Percentiles rank a stretch among this genome's conserved stretches.
Conservation (phyloP, 495 filamentous ascomycete species). For the Friedmanniomyces endolithicus region DNA sequence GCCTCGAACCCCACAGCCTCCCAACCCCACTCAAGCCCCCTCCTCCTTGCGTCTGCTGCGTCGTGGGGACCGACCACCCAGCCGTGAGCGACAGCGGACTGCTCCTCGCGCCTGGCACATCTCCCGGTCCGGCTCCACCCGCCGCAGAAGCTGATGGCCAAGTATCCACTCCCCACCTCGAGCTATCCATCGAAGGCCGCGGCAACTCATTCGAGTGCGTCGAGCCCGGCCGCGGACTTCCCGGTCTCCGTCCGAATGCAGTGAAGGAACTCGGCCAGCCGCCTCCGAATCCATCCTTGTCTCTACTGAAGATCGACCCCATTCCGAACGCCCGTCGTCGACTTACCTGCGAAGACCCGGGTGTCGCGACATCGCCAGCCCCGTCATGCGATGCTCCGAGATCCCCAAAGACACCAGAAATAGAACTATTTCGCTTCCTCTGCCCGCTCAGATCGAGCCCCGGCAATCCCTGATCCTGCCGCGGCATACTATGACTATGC, state of each 20-base stretch:
- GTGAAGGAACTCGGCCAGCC: conserved; percentile 19
- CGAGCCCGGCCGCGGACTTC: conserved; percentile 27
- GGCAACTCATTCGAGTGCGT: conserved; percentile 30
- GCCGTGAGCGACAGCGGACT: conserved; percentile 14
- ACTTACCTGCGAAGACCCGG: not conserved
- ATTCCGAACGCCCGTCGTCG: conserved; percentile 8
- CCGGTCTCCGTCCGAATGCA: conserved; percentile 18
- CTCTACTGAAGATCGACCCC: conserved; percentile 9
- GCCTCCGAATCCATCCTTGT: conserved; percentile 11
- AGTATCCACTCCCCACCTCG: conserved; percentile 22
- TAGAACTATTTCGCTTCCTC: conserved; percentile 19
- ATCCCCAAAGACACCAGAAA: conserved; percentile 10
- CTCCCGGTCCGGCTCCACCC: not conserved
- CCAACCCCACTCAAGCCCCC: not conserved
- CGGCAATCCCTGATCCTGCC: conserved; percentile 22
- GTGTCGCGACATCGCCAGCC: not conserved
- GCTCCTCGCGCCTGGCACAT: conserved; percentile 1
- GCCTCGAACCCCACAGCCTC: conserved; percentile 12
- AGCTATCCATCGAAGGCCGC: conserved; percentile 27
- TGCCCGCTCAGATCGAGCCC: conserved; percentile 3
- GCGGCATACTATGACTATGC: conserved; percentile 31
- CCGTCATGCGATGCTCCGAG: not conserved
- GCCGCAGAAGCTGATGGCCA: conserved; percentile 7
- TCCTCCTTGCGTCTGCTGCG: not conserved
- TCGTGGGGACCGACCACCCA: not conserved